Base-by-base conservation (phyloP, 768 basidiomycete species). In the Mycena vitilis region DNA sequence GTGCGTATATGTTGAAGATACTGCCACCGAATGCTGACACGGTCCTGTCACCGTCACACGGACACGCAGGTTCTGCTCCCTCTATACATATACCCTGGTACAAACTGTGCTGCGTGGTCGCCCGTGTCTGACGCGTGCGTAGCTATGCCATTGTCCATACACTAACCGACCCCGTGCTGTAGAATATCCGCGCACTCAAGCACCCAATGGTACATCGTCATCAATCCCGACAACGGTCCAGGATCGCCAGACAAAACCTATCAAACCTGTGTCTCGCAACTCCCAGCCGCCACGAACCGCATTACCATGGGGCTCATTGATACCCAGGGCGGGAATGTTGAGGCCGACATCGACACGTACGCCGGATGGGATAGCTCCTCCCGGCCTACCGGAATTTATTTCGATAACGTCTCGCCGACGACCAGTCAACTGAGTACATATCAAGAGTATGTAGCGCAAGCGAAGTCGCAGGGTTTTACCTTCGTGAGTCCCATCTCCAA, bases 61-160 rank as follows among this genome's bases (percentile, higher is more conserved):
- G 44, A 42, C 44, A 45, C 18, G 18, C 42, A 63, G 62, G 45
- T 63, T 18, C 36, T 63, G 23, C 42, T 70, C 8, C 69, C 69
- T 20, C 34, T 70, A 0, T 66, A 70, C 44, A 34, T 70, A 40
- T 63, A 57, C 40, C 69, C 59, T 3, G 48, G 38, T n/a, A 42
- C 47, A 22, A 66, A 63, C 65, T 70, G 69, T 37, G 45, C 69
- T n/a, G 64, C 69, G 5, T 70, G 69, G 64, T 42, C 59, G 25
- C 47, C 64, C 25, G 64, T 63, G n/a, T 42, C n/a, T 23, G 30
- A 25, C 23, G 60, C 69, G 69, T 66, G 34, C 47, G 60, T 58
- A 18, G 23, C 45, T 48, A 40, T 8, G 6, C 52, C 25, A 2
- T 23, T 38, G 18, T 42, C 16, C 15, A 25, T 12, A 20, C 38